Evolutionary conservation across 768 basidiomycete species (phyloP).

Genomic region (Mycena belliarum): DNA sequence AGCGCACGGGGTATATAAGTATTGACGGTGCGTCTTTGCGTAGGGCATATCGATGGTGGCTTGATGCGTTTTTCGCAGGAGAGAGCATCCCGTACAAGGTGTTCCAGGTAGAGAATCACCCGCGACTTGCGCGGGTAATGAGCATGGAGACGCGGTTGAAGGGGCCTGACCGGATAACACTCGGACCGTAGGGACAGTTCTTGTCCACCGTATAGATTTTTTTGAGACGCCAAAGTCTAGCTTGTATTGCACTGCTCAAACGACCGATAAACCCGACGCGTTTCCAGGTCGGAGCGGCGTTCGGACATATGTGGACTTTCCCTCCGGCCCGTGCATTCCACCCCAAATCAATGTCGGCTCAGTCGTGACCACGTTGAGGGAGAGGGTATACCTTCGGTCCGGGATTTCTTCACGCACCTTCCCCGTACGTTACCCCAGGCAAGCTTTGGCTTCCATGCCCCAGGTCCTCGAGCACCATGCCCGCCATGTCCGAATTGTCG

Average conservation of each 20-base stretch:
- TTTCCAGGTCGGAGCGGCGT: background rate
- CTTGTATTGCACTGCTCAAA: too few species aligned
- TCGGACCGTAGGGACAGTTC: background rate
- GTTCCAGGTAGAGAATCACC: slow-evolving; percentile 56
- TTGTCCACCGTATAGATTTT: too few species aligned
- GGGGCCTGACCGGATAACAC: slow-evolving; percentile 7
- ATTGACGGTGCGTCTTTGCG: slow-evolving; percentile 41
- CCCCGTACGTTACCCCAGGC: background rate
- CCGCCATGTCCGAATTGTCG: slow-evolving; percentile 14
- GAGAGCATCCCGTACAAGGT: slow-evolving; percentile 37
- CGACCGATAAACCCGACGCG: background rate
- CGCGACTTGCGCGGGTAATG: slow-evolving; percentile 44
- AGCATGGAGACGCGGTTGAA: slow-evolving; percentile 41
- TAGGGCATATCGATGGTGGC: background rate
- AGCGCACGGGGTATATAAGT: slow-evolving; percentile 41
- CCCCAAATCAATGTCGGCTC: background rate
- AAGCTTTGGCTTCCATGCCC: slow-evolving; percentile 9
- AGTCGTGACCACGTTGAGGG: background rate
- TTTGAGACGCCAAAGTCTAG: background rate
- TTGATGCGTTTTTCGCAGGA: slow-evolving; percentile 26
- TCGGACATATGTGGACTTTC: background rate
- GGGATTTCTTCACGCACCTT: slow-evolving; percentile 14
- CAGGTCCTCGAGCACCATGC: background rate
- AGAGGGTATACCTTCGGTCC: background rate
- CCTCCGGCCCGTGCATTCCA: background rate